Evolutionary conservation across 176 grass and related monocot species (phyloP), one percentile per base, ranked within the genome.

Genomic region (Raddia guianensis): DNA sequence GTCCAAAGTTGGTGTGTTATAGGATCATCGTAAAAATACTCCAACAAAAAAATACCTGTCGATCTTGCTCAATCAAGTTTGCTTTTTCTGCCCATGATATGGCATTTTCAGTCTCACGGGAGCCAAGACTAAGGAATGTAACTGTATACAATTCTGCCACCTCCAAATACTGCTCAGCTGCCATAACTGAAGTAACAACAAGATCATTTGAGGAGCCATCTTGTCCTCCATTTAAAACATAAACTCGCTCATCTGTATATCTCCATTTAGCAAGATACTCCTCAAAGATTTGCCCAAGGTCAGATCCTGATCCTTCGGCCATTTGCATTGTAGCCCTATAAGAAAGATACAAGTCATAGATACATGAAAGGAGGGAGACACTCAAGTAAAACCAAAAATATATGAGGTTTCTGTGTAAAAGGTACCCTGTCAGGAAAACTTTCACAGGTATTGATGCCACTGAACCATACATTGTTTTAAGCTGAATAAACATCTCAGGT

Each of bases 321-420:
- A 91, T 89, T 91, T 91, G 92, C 78, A 94, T 85, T 32, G 83
- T 91, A 71, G 89, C 86, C 75, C 92, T 94, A 85, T 63, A 49
- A 85, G 72, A 84, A 77, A 73, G 49, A 43, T 64, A 82, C 9
- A 3, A 43, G 49, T 81, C 63, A 54, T 14, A 58, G 48, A 35
- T 62, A 80, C 35, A 70, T 12, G 53, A 34, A 37, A 58, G 2
- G 5, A 5, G 19, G 42, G 5, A 63, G 34, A 0, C 42, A 34
- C 1, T 19, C 40, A 74, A 52, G 8, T 44, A 87, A 57, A 73
- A 63, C 5, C 15, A 82, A 53, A 20, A 75, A 64, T 3, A 53
- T 47, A 49, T 21, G n/a, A 77, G 12, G 73, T 1, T 52, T 84
- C 0, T 63, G 33, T 35, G 21, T 18, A 37, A 63, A 33, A 67